Percentiles rank a stretch among this genome's conserved stretches.
Conservation (phyloP, 1,139 yeast species). For the Sugiyamaella novakii region DNA sequence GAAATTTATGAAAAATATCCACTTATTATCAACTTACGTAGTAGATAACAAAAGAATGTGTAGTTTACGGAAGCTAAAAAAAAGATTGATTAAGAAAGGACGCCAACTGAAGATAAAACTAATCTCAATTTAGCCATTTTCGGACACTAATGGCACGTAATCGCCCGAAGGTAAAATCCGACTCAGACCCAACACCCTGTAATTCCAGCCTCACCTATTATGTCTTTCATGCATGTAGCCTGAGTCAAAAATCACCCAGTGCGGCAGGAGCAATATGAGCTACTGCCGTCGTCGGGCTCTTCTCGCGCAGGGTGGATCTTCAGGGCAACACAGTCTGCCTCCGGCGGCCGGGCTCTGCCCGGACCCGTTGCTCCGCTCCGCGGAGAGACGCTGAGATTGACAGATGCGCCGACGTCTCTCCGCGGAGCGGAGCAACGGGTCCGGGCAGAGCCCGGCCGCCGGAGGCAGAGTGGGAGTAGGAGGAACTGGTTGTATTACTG, state of each 20-base stretch:
- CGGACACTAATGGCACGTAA: not conserved
- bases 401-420: too few relatives aligned
- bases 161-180: too few relatives aligned
- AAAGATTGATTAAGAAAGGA: too few relatives aligned
- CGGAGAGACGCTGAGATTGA: too few relatives aligned
- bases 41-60: too few relatives aligned
- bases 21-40: too few relatives aligned
- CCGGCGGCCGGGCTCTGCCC: not conserved
- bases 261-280: not conserved
- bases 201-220: not conserved
- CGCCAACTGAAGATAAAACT: too few relatives aligned
- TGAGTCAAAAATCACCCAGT: not conserved
- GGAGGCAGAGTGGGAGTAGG: not conserved
- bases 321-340: too few relatives aligned
- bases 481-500: not conserved
- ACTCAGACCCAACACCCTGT: not conserved
- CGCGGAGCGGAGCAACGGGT: not conserved
- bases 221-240: not conserved
- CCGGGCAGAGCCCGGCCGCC: not conserved
- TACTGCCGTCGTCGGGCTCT: not conserved
- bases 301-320: not conserved
- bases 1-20: too few relatives aligned
- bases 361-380: not conserved
- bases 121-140: not conserved
- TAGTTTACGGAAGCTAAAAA: too few relatives aligned